Base-by-base conservation (phyloP, 2,329 filamentous ascomycete species). In the Setomelanomma holmii region DNA sequence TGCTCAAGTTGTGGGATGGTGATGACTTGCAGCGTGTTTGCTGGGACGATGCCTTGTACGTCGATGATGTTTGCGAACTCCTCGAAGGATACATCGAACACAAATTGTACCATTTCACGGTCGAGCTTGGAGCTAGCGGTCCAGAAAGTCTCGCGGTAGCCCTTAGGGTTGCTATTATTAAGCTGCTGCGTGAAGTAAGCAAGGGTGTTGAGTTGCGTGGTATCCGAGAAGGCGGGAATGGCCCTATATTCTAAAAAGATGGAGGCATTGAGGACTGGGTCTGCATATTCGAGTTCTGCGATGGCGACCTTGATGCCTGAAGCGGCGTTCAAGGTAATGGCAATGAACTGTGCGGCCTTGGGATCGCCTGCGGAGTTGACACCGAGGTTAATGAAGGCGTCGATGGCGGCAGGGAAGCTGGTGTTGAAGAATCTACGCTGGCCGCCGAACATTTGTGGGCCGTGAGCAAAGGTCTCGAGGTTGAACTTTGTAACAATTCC, bases 61-160 rank as follows among this genome's bases (percentile, higher is more conserved):
- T 63, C 55, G 5, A 14, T 16, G 22, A 66, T 49, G 8, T 41
- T 34, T 12, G 52, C 45, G 39, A 61, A 20, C 19, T 61, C 50
- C n/a, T 53, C 51, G 38, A 55, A 57, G 36, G 57, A 65, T 4
- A 49, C 53, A 34, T 56, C 48, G 3, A 49, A 23, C 34, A 63
- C 47, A 47, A 53, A 59, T 30, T 47, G 45, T 5, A 50, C 40
- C 19, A 68, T 38, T 3, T 40, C 36, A 12, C 36, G 40, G 47
- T 65, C 56, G 8, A 62, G 47, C 36, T 62, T 67, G 41, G 57
- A 66, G 2, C 63, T 53, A 3, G 51, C 56, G 11, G 60, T 56
- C 64, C 63, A 68, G 33, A 63, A 69, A 2, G 56, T 64, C 17
- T 69, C 45, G n/a, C 63, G 51, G 12, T 50, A 40, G 4, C 58